Evolutionary conservation across 768 basidiomycete genomes (phyloP), one percentile per base, ranked within the genome.

Genomic region (Rhodotorula taiwanensis): DNA sequence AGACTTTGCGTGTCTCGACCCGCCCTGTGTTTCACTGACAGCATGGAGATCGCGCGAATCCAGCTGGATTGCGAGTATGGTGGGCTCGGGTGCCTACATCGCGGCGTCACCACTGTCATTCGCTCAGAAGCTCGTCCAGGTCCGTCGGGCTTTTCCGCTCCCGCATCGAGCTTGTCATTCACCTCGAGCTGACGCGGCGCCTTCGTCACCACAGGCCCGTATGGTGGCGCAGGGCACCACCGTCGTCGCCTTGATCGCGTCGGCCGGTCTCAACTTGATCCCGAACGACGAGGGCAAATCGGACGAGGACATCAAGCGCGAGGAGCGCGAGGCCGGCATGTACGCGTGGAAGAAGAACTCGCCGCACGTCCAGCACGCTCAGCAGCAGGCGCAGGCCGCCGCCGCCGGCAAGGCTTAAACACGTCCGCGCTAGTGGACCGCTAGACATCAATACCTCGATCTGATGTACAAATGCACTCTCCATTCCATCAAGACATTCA

Each of bases 151-250:
- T 42, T 43, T 27, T 31, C 11, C 25, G 10, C 33, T 27, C 20
- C 16, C 44, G 5, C 14, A 6, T 28, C 25, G 18, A 7, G 30
- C 21, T 23, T 3, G 11, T 6, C 33, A n/a, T 15, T 41, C 18
- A 30, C 30, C 25, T 30, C 28, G 20, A 8, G 23, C 43, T 44
- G 43, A 44, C 23, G 27, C 18, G 18, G 28, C 27, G 1, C 21
- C 21, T 14, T 18, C 15, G 25, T 16, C 31, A n/a, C 1, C 5
- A 21, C 52, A 62, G 60, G 64, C 61, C 6, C 67, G 72, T 49
- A 73, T 73, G 72, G 55, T 69, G 25, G 70, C 70, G 9, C 70
- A 72, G 64, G 74, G 73, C 33, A 60, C 73, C 16, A 74, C 74
- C 16, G 72, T 75, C 34, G 74, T 60, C 31, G 72, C 74, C 52